Percentiles rank a stretch among this genome's conserved stretches.
Evolutionary conservation across 441 rosid genomes (phyloP).

Genomic region (Euphorbia corollata): DNA sequence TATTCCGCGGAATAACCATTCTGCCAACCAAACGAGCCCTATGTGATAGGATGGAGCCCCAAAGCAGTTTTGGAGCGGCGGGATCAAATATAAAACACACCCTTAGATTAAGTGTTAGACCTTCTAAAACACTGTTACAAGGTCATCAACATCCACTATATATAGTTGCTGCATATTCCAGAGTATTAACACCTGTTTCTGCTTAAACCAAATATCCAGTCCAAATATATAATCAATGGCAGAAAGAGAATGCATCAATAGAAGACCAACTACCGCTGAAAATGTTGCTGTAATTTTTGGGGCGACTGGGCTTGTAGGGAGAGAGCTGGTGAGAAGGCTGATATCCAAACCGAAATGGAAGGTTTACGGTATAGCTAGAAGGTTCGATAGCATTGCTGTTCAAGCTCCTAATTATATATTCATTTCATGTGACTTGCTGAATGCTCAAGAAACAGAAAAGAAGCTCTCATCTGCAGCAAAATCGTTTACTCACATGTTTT

Average conservation of each 20-base stretch:
- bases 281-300: constrained; percentile 53
- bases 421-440: constrained; percentile 69
- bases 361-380: constrained; percentile 55
- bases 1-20: too few species aligned
- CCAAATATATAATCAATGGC: constrained; percentile 21
- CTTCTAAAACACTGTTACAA: neutral
- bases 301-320: constrained; percentile 56
- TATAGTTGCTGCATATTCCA: neutral
- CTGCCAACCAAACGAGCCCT: too few species aligned
- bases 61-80: too few species aligned
- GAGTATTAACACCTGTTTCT: neutral
- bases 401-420: constrained; percentile 40
- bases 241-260: constrained; percentile 8
- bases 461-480: constrained; percentile 30
- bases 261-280: constrained; percentile 3
- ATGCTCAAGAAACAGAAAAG: constrained; percentile 44
- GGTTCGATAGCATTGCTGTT: constrained; percentile 31
- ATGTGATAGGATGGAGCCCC: too few species aligned
- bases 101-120: neutral
- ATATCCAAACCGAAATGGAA: constrained; percentile 41
- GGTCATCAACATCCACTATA: constrained; percentile 7
- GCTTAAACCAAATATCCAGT: neutral
- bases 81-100: too few species aligned
- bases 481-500: constrained; percentile 64
- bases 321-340: constrained; percentile 37